Percentiles rank a stretch among this genome's conserved stretches.
phyloP scores from a whole-genome alignment of 768 basidiomycete genomes.

The Cantharellus cinnabarinus region DNA sequence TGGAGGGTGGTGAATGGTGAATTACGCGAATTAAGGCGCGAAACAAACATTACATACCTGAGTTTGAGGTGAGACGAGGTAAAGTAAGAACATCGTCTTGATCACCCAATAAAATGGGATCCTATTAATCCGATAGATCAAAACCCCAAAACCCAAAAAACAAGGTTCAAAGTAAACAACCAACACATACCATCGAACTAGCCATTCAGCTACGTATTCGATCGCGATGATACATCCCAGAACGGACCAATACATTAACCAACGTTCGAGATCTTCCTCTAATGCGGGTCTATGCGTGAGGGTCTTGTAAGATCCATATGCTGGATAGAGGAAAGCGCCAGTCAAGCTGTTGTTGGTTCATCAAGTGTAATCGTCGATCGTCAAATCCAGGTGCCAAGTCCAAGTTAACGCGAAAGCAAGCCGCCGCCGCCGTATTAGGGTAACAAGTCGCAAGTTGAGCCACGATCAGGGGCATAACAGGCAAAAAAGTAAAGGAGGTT shows the following conservation, averaged over 20 bases:
- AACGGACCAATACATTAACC: slow-evolving; percentile 84
- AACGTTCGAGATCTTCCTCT: slow-evolving; percentile 70
- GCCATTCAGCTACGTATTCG: slow-evolving; percentile 75
- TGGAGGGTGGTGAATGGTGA: background rate
- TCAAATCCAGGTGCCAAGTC: no score
- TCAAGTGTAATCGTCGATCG: no score
- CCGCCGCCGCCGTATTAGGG: no score
- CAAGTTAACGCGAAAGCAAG: no score
- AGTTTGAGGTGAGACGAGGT: slow-evolving; percentile 77
- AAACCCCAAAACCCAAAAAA: no score
- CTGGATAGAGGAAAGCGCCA: slow-evolving; percentile 72
- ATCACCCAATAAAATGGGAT: slow-evolving; percentile 72
- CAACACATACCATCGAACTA: slow-evolving; percentile 54
- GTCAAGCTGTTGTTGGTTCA: slow-evolving; percentile 20
- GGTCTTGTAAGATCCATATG: slow-evolving; percentile 92
- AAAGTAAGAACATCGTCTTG: slow-evolving; percentile 72
- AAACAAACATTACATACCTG: slow-evolving; percentile 15
- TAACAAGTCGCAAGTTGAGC: no score
- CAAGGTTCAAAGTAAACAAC: background rate
- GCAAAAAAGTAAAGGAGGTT: no score
- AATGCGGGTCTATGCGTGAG: slow-evolving; percentile 72
- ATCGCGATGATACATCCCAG: slow-evolving; percentile 43
- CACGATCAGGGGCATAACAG: no score
- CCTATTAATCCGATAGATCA: slow-evolving; percentile 23
- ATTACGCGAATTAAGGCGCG: background rate